Percentiles rank a stretch among this genome's conserved stretches.
Evolutionary conservation across 306 rosid species (phyloP).

Genomic region (Fagus crenata): DNA sequence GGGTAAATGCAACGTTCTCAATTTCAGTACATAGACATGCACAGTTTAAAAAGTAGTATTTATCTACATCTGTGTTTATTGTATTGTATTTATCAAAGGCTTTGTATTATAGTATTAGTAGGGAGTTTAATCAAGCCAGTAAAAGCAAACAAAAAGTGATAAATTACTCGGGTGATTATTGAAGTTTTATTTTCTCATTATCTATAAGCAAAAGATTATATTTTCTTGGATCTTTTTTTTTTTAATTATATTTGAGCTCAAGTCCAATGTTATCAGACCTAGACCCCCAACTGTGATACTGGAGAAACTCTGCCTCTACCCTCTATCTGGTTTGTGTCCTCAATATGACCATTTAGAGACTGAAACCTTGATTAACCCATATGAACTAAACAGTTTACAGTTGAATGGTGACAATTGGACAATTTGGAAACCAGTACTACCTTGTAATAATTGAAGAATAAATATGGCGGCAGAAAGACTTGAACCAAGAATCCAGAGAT

Average conservation of each 20-base stretch:
- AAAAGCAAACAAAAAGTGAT: not conserved
- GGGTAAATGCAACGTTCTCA: slow-evolving; percentile 49
- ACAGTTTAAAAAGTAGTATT: not conserved
- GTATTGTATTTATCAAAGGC: not conserved
- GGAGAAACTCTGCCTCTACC: too few species aligned
- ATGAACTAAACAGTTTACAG: not conserved
- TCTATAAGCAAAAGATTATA: not conserved
- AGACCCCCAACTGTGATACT: too few species aligned
- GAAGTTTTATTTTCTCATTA: not conserved
- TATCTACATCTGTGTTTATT: not conserved
- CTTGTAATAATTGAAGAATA: not conserved
- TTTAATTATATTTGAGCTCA: too few species aligned
- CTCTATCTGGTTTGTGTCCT: slow-evolving; percentile 4
- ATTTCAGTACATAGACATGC: not conserved
- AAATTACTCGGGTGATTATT: not conserved
- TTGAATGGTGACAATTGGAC: not conserved
- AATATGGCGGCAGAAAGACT: not conserved
- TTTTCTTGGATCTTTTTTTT: not conserved
- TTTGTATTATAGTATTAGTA: not conserved
- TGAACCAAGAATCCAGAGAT: not conserved
- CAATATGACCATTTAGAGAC: slow-evolving; percentile 4
- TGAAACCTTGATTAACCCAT: not conserved
- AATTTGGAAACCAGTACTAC: too few species aligned
- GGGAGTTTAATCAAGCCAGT: not conserved
- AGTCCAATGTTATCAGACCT: too few species aligned